These are phyloP conservation scores for Diaporthe velutina DNA, from an alignment of 2,329 filamentous ascomycete genomes.

Conservation along the genomic window DNA sequence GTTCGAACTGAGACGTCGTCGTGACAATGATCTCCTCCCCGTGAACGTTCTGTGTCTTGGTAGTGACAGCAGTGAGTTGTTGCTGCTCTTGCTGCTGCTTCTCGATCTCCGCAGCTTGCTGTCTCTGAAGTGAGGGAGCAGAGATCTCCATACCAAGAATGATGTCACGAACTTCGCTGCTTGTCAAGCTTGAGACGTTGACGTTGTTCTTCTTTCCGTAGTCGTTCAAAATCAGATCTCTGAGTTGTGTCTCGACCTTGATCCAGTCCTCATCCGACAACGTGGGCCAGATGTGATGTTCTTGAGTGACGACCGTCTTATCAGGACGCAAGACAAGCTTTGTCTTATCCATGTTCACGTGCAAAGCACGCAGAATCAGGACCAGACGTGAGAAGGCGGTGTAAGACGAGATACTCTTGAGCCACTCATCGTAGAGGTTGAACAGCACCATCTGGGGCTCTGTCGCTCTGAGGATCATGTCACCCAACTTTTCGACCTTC, in stretches of 20 bases:
- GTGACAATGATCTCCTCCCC: constrained; percentile 99
- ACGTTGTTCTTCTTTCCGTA: constrained; percentile 99
- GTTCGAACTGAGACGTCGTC: constrained; percentile 97
- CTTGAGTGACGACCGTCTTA: constrained; percentile 97
- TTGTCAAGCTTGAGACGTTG: constrained; percentile 96
- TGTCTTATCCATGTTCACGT: constrained; percentile 98
- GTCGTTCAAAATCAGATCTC: constrained; percentile 96
- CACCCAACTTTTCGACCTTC: constrained; percentile 99
- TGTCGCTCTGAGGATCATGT: constrained; percentile 98
- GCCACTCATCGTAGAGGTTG: constrained; percentile 98
- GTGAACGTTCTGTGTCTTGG: constrained; percentile 96
- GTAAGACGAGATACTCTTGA: constrained; percentile 98
- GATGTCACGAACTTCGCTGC: constrained; percentile 96
- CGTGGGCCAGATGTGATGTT: constrained; percentile 98
- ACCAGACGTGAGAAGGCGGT: constrained; percentile 97
- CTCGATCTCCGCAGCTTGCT: constrained; percentile 98
- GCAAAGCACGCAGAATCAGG: constrained; percentile 91
- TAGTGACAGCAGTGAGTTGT: constrained; percentile 96
- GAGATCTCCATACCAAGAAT: constrained; percentile 99
- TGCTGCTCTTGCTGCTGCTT: constrained; percentile 98
- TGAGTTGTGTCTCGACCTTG: constrained; percentile 96
- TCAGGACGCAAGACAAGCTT: constrained; percentile 95
- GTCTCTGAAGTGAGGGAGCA: constrained; percentile 96
- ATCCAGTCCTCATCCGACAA: constrained; percentile 98
- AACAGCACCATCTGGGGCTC: constrained; percentile 99